A percentile compares a stretch with the other conserved stretches of the same genome.
phyloP scores from a whole-genome alignment of 2,329 filamentous ascomycete species.

The Mariannaea elegans region DNA sequence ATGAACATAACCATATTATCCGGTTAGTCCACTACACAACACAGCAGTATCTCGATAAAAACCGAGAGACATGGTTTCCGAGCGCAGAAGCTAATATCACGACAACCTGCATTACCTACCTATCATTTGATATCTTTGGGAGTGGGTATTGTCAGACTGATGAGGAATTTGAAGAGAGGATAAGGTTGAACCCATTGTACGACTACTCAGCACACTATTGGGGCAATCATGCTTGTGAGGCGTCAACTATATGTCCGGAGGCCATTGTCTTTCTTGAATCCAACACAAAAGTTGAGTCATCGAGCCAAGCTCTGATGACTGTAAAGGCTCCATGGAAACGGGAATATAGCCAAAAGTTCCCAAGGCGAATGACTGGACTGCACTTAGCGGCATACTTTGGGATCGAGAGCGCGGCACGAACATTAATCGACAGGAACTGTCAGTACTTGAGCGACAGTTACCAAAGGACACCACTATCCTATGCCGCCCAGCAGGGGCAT shows the following conservation, averaged over 20 bases:
- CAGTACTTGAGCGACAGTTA: no score
- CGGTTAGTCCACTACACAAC: background rate
- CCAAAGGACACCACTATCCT: background rate
- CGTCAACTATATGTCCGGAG: background rate
- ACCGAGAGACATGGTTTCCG: background rate
- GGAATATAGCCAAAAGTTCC: no score
- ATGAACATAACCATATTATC: background rate
- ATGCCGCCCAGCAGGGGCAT: background rate
- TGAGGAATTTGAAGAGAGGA: slow-evolving; percentile 30
- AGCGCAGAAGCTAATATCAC: slow-evolving; percentile 41
- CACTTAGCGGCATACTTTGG: slow-evolving; percentile 40
- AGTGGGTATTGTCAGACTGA: background rate
- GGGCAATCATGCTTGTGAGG: slow-evolving; percentile 43
- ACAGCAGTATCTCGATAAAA: background rate
- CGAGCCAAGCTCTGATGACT: slow-evolving; percentile 29
- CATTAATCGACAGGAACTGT: no score
- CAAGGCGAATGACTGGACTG: slow-evolving; percentile 32
- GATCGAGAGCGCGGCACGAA: background rate
- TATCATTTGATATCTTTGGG: slow-evolving; percentile 43
- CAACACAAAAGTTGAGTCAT: slow-evolving; percentile 23
- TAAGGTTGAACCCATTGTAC: slow-evolving; percentile 40
- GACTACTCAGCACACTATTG: slow-evolving; percentile 45
- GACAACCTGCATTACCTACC: slow-evolving; percentile 46
- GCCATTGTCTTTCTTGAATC: slow-evolving; percentile 29
- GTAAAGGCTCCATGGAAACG: slow-evolving; percentile 15